A percentile compares a stretch with the other conserved stretches of the same genome.
phyloP scores from a whole-genome alignment of 2,329 filamentous ascomycete genomes.

The Helicocarpus griseus region DNA sequence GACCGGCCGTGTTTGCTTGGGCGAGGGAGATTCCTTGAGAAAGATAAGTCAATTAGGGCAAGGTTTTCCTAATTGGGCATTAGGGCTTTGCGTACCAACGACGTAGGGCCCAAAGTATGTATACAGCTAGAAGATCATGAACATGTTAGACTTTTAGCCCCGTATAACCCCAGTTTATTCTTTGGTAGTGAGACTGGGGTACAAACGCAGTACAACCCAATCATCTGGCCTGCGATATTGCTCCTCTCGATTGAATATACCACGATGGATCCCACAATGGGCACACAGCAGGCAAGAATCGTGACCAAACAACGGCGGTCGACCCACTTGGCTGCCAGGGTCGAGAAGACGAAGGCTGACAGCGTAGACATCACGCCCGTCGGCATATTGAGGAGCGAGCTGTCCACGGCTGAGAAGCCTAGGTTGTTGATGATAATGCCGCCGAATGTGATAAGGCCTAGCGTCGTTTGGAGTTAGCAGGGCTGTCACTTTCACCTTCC shows the following conservation, averaged over 20 bases:
- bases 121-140: conserved; percentile 18
- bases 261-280: conserved; percentile 22
- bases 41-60: background rate
- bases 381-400: conserved; percentile 30
- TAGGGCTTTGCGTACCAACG: conserved; percentile 12
- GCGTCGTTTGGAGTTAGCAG: background rate
- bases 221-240: conserved; percentile 30
- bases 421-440: conserved; percentile 31
- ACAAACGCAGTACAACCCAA: conserved; percentile 28
- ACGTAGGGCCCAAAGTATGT: conserved; percentile 30
- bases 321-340: conserved; percentile 21
- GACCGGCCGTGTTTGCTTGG: conserved; percentile 25
- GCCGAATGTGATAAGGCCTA: conserved; percentile 28
- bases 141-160: no score
- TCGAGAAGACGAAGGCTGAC: conserved; percentile 23
- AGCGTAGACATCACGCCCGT: conserved; percentile 26
- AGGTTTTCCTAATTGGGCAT: background rate
- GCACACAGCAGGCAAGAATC: conserved; percentile 21
- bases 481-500: background rate
- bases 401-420: conserved; percentile 26
- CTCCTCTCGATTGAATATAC: conserved; percentile 22
- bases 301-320: conserved; percentile 23
- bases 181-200: background rate
- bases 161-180: background rate
- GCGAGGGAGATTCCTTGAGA: conserved; percentile 5